Base-by-base conservation (phyloP, 1,139 yeast species). In the Pichia terricola region DNA sequence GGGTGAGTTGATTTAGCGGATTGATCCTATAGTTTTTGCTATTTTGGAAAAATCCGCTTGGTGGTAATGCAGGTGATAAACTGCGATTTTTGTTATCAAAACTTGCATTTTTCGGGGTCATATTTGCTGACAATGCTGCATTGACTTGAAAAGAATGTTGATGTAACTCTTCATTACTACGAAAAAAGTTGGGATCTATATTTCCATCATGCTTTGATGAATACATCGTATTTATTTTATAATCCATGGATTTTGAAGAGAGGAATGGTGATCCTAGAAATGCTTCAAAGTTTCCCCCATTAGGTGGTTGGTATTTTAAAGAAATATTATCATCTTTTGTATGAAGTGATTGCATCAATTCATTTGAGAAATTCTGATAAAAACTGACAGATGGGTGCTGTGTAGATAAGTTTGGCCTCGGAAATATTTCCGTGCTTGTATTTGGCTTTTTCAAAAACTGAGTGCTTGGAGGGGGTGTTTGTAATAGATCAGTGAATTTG, bases 151-250 rank as follows among this genome's bases (percentile, higher is more conserved):
- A 16, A 16, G 22, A 16, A 16, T 16, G 22, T 16, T 16, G 22
- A 16, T 16, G 22, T 16, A 16, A 16, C 22, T 16, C 22, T 16
- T 16, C 22, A 16, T 16, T 16, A 27, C 31, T 35, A 4, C 25
- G 22, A 40, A 34, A 43, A 26, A 43, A 45, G 7, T 40, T 39
- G 26, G 44, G 36, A 34, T 45, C 46, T 16, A 43, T 37, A 25
- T 37, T 38, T 22, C 27, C 28, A 8, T 42, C 48, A 32, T 30
- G 22, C 22, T 16, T 16, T 16, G 22, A 16, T 16, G 22, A 16
- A 16, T 16, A 16, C 22, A 16, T 16, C 22, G 22, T 16, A 16
- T 16, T 16, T 16, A 16, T 16, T 16, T 16, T 16, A 16, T 16
- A 16, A 16, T 16, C 22, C 22, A 16, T 16, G 22, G 22, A 16